Evolutionary conservation across 192 early-diverging fungal genomes (phyloP), one percentile per base, ranked within the genome.

Genomic region (Coemansia sp.): DNA sequence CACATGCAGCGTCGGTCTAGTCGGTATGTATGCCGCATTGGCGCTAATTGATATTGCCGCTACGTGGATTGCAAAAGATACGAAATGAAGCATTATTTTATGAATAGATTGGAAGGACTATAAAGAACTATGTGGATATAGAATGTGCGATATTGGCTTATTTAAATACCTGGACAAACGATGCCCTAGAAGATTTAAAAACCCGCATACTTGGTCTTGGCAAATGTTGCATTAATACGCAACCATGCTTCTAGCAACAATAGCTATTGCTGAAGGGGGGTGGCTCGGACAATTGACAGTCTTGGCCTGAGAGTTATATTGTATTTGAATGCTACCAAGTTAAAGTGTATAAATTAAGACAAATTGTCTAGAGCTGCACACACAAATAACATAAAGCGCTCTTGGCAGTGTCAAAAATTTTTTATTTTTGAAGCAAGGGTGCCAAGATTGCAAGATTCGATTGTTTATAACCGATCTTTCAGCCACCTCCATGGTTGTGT

Each of bases 1-100:
- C 42, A 69, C 58, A 27, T 65, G 31, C 27, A 75, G 56, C 9
- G 65, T 64, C 5, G 71, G 61, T 22, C 44, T 46, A 40, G 44
- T 23, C 22, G 19, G 10, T 23, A 46, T 46, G 10, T 3, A 16
- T 19, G 19, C 22, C 10, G 44, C 19, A n/a, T 23, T 29, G 27
- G 14, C 27, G 27, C 9, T 28, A 50, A 22, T n/a, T 29, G 28
- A n/a, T n/a, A n/a, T 11, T 28, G 48, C 48, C 5, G 25, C 25
- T 14, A 27, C 7, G 24, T 24, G 10, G 24, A 50, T 28, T 24
- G n/a, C 14, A 50, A 50, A 28, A 0, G n/a, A n/a, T n/a, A n/a
- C n/a, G n/a, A n/a, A n/a, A n/a, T n/a, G n/a, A n/a, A n/a, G n/a
- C n/a, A n/a, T n/a, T n/a, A n/a, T n/a, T n/a, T n/a, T n/a, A n/a